Conservation (phyloP, 2,329 filamentous ascomycete species). For the Escovopsis weberi region DNA sequence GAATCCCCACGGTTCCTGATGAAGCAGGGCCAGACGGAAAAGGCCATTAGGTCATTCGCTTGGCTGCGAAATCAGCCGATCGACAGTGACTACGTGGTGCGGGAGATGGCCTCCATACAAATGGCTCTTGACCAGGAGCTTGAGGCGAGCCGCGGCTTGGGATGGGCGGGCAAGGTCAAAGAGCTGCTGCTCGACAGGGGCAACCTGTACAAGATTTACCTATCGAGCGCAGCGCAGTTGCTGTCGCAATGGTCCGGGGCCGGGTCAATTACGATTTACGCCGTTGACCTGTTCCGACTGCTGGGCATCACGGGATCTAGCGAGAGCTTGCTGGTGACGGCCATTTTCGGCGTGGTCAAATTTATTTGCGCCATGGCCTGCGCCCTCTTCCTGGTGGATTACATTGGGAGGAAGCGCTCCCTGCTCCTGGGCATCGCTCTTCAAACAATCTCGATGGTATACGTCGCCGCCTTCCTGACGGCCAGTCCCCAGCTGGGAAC, state of each 20-base stretch:
- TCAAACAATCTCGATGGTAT: constrained; percentile 46
- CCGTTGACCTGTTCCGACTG: constrained; percentile 56
- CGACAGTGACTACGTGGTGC: constrained; percentile 45
- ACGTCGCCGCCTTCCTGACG: constrained; percentile 46
- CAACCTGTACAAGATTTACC: constrained; percentile 60
- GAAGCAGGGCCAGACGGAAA: constrained; percentile 45
- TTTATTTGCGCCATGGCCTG: constrained; percentile 51
- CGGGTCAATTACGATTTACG: constrained; percentile 62
- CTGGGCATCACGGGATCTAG: constrained; percentile 54
- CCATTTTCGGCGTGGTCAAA: constrained; percentile 64
- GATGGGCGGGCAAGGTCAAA: constrained; percentile 49
- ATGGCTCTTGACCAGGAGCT: constrained; percentile 53
- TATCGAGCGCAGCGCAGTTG: constrained; percentile 54
- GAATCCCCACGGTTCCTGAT: constrained; percentile 60
- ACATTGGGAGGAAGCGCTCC: constrained; percentile 59
- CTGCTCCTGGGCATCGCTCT: constrained; percentile 45
- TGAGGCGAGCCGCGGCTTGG: constrained; percentile 52
- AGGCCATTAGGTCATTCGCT: constrained; percentile 41
- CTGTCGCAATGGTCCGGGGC: constrained; percentile 63
- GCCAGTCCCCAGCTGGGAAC: constrained; percentile 44
- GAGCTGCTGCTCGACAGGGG: constrained; percentile 53
- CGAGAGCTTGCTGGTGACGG: constrained; percentile 58
- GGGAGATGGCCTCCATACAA: constrained; percentile 51
- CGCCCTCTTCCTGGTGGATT: constrained; percentile 66
- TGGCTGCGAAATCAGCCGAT: constrained; percentile 43